Conservation (phyloP, 2,329 filamentous ascomycete species). For the Hirsutella minnesotensis region DNA sequence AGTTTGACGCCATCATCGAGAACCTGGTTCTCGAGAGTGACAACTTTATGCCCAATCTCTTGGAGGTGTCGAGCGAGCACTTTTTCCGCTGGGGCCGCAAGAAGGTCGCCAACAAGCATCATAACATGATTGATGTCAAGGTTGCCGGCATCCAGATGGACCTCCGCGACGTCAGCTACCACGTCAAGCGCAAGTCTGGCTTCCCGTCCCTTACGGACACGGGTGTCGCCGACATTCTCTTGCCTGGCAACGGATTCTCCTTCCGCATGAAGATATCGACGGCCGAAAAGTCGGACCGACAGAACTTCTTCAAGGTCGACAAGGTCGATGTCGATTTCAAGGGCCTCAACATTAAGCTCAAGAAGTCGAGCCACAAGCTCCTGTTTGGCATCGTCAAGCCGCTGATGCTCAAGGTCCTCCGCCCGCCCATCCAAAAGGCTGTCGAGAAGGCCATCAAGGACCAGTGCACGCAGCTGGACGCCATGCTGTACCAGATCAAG, state of each 20-base stretch:
- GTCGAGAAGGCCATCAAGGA: slow-evolving; percentile 84
- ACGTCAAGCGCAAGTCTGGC: slow-evolving; percentile 88
- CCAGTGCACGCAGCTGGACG: slow-evolving; percentile 64
- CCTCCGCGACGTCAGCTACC: slow-evolving; percentile 80
- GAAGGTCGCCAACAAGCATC: slow-evolving; percentile 66
- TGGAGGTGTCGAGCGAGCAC: slow-evolving; percentile 85
- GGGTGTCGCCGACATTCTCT: slow-evolving; percentile 77
- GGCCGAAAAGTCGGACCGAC: slow-evolving; percentile 59
- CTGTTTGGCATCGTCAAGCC: slow-evolving; percentile 83
- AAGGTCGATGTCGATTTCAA: slow-evolving; percentile 76
- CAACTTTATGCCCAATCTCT: slow-evolving; percentile 87
- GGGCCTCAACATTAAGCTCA: slow-evolving; percentile 75
- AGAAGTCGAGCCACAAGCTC: slow-evolving; percentile 90
- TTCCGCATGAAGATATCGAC: slow-evolving; percentile 87
- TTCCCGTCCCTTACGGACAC: slow-evolving; percentile 82
- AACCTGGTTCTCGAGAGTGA: slow-evolving; percentile 93
- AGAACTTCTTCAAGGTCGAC: slow-evolving; percentile 91
- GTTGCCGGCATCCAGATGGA: slow-evolving; percentile 90
- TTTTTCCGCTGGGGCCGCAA: slow-evolving; percentile 93
- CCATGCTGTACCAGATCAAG: slow-evolving; percentile 64
- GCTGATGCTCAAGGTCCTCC: slow-evolving; percentile 70
- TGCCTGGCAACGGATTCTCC: slow-evolving; percentile 77
- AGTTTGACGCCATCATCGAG: slow-evolving; percentile 81
- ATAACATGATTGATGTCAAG: slow-evolving; percentile 72
- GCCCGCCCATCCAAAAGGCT: slow-evolving; percentile 74